phyloP scores from a whole-genome alignment of 305 asterid genomes.

The Solanum aculeatissimum region DNA sequence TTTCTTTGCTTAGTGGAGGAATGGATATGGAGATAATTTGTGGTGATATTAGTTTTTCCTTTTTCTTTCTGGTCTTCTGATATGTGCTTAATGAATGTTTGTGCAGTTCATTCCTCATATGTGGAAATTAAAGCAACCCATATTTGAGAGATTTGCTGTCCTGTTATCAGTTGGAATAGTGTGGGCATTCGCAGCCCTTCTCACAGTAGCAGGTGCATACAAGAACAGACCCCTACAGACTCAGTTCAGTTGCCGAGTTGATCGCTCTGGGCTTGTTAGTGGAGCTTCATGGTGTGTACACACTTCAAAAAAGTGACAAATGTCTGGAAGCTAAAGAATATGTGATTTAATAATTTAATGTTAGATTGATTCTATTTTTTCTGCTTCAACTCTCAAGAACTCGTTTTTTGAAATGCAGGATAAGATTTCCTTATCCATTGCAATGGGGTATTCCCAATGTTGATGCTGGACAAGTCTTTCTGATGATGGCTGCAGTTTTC shows the following conservation, averaged over 20 bases:
- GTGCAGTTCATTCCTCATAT: constrained; percentile 56
- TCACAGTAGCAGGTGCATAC: constrained; percentile 86
- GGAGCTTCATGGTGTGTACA: constrained; percentile 70
- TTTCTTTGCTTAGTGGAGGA: background rate
- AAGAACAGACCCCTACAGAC: constrained; percentile 47
- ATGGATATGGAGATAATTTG: background rate
- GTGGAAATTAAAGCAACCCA: constrained; percentile 39
- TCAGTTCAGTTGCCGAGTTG: constrained; percentile 90
- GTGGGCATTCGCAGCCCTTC: constrained; percentile 87
- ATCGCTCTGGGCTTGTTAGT: constrained; percentile 77
- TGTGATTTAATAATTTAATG: background rate
- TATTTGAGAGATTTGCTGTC: constrained; percentile 57
- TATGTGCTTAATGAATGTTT: background rate
- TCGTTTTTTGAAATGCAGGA: constrained; percentile 35
- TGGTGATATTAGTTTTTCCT: background rate
- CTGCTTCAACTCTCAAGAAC: background rate
- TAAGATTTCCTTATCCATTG: constrained; percentile 82
- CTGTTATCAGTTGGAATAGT: constrained; percentile 63
- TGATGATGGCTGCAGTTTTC: constrained; percentile 70
- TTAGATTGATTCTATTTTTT: background rate
- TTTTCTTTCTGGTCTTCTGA: background rate
- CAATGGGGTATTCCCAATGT: constrained; percentile 84
- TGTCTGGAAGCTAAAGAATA: background rate
- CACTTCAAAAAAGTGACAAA: background rate
- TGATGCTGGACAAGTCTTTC: constrained; percentile 47